Conservation (phyloP, 352 stramenopile genomes). For the Thraustochytrium striatum region DNA sequence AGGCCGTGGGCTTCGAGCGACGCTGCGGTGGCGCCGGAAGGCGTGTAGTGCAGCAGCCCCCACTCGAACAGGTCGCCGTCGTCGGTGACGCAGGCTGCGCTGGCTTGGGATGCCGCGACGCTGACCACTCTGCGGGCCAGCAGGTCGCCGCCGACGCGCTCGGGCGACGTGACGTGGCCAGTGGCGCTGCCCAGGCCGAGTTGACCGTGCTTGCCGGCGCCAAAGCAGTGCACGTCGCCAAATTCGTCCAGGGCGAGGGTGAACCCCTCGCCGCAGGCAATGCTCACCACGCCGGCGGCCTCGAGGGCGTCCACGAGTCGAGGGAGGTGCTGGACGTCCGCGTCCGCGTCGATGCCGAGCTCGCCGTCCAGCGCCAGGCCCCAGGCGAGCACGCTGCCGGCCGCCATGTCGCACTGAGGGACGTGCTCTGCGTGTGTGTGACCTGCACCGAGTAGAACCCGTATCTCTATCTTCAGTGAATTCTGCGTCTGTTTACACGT, state of each 20-base stretch:
- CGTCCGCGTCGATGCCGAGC: neutral
- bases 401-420: no score
- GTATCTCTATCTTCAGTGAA: no score
- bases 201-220: constrained; percentile 18
- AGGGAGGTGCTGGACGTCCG: neutral
- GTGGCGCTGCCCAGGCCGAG: neutral
- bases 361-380: neutral
- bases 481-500: no score
- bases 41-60: constrained; percentile 75
- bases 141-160: neutral
- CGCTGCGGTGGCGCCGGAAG: neutral
- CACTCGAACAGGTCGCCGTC: constrained; percentile 86
- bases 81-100: constrained; percentile 77
- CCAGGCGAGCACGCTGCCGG: constrained; percentile 23
- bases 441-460: no score
- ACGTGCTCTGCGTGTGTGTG: no score
- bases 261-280: constrained; percentile 7
- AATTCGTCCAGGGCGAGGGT: constrained; percentile 31
- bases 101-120: constrained; percentile 83
- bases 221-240: constrained; percentile 13
- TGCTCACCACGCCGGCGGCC: constrained; percentile 15
- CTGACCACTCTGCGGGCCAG: constrained; percentile 61
- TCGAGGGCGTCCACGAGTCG: constrained; percentile 1
- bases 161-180: neutral
- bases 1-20: constrained; percentile 34